Conservation (phyloP, 352 stramenopile genomes). For the Thalassiosira livingstoniorum region DNA sequence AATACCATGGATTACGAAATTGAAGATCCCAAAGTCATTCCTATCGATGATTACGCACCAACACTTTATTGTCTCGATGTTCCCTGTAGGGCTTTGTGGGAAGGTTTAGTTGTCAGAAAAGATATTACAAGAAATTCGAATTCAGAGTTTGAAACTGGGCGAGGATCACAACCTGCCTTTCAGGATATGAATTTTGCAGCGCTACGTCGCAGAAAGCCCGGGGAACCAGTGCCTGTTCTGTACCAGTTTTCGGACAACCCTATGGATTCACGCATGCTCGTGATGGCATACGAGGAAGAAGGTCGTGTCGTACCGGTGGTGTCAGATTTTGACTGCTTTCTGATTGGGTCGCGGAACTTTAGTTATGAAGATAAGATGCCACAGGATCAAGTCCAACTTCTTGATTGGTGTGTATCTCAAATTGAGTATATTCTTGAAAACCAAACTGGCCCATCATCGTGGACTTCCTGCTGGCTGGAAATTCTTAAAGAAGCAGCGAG, state of each 20-base stretch:
- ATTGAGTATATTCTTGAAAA: slow-evolving; percentile 69
- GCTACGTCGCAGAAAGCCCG: slow-evolving; percentile 31
- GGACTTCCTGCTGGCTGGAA: slow-evolving; percentile 70
- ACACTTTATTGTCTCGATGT: slow-evolving; percentile 63
- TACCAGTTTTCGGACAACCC: slow-evolving; percentile 44
- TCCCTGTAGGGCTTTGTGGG: slow-evolving; percentile 61
- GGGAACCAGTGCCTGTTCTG: slow-evolving; percentile 39
- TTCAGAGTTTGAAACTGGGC: slow-evolving; percentile 53
- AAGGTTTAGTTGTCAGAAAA: slow-evolving; percentile 48
- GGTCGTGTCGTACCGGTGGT: slow-evolving; percentile 68
- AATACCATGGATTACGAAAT: slow-evolving; percentile 36
- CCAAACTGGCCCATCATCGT: slow-evolving; percentile 35
- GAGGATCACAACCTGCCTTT: slow-evolving; percentile 65
- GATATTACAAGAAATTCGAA: slow-evolving; percentile 51
- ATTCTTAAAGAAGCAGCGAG: slow-evolving; percentile 58
- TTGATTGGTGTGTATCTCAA: slow-evolving; percentile 71
- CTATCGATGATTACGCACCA: slow-evolving; percentile 63
- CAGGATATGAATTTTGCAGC: slow-evolving; percentile 72
- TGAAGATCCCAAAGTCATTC: slow-evolving; percentile 38
- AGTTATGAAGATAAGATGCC: slow-evolving; percentile 63
- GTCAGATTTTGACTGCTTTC: slow-evolving; percentile 79
- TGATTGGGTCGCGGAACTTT: slow-evolving; percentile 66
- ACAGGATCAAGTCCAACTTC: slow-evolving; percentile 68
- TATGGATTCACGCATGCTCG: slow-evolving; percentile 60
- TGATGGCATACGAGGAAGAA: slow-evolving; percentile 78